phyloP scores from a whole-genome alignment of 116 monocot species.

The Zostera marina region DNA sequence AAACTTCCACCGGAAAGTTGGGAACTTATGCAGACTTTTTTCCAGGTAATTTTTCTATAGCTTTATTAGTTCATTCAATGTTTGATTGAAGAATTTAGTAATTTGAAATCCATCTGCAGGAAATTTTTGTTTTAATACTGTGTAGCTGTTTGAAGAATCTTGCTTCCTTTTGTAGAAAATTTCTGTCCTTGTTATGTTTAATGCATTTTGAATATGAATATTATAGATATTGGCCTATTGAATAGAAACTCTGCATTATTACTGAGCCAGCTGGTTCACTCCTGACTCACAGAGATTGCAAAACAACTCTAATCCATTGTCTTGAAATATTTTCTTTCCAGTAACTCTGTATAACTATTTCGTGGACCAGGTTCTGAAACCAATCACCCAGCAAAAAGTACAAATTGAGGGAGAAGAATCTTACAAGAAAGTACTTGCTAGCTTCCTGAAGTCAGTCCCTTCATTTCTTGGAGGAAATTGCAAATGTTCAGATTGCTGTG shows the following conservation, averaged over 20 bases:
- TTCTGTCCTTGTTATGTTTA: background rate
- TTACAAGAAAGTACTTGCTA: constrained; percentile 31
- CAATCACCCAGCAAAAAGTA: constrained; percentile 41
- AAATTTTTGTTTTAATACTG: background rate
- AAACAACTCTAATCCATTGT: background rate
- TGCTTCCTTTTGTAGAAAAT: background rate
- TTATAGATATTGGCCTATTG: background rate
- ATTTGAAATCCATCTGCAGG: background rate
- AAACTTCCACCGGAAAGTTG: constrained; percentile 60
- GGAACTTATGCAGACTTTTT: constrained; percentile 55
- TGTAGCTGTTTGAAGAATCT: background rate
- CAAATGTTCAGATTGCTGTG: constrained; percentile 36
- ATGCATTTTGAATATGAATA: background rate
- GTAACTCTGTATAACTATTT: background rate
- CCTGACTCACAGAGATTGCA: too few species aligned
- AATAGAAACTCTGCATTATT: background rate
- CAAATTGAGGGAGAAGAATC: constrained; percentile 27
- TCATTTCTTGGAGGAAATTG: constrained; percentile 58
- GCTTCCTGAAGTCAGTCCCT: constrained; percentile 32
- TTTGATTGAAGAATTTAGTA: background rate
- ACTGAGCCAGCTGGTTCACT: background rate
- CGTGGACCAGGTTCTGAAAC: constrained; percentile 36
- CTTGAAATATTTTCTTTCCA: background rate
- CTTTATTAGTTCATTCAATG: background rate
- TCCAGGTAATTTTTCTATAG: constrained; percentile 44